A percentile compares a stretch with the other conserved stretches of the same genome.
phyloP scores from a whole-genome alignment of 805 yeast genomes.

The Saccharomyces eubayanus region DNA sequence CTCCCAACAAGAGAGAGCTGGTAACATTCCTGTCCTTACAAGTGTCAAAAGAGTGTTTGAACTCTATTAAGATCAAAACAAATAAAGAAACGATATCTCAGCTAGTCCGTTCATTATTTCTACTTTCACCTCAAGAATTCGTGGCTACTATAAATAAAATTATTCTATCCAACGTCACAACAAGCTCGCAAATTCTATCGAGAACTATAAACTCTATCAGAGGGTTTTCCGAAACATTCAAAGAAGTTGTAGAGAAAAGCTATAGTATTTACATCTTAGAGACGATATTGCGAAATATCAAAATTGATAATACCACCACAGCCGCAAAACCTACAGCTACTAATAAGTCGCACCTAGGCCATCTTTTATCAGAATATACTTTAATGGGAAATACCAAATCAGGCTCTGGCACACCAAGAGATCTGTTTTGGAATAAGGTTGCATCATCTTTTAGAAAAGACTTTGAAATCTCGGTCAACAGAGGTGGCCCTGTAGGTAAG shows the following conservation, averaged over 20 bases:
- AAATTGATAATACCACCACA: constrained; percentile 7
- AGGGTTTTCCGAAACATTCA: constrained; percentile 17
- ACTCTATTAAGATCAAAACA: constrained; percentile 4
- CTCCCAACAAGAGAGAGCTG: constrained; percentile 18
- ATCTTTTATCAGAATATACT: constrained; percentile 15
- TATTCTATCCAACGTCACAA: constrained; percentile 13
- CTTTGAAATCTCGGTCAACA: constrained; percentile 25
- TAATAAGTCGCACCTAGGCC: neutral
- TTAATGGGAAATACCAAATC: constrained; percentile 10
- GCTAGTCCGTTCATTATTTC: constrained; percentile 12
- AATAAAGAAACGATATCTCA: constrained; percentile 5
- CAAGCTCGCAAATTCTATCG: constrained; percentile 15
- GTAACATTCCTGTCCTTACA: constrained; percentile 10
- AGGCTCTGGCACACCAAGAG: constrained; percentile 12
- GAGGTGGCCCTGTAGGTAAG: constrained; percentile 33
- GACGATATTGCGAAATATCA: constrained; percentile 10
- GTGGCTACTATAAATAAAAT: constrained; percentile 16
- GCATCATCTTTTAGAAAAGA: constrained; percentile 23
- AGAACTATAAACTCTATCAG: constrained; percentile 27
- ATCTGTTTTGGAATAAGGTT: constrained; percentile 23
- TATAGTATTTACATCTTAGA: constrained; percentile 12
- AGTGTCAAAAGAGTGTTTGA: constrained; percentile 12
- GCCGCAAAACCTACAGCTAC: neutral
- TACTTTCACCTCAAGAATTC: constrained; percentile 21
- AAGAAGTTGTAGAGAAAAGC: constrained; percentile 13